Evolutionary conservation across 2,329 filamentous ascomycete genomes (phyloP), one percentile per base, ranked within the genome.

Genomic region (Fusarium continuum): DNA sequence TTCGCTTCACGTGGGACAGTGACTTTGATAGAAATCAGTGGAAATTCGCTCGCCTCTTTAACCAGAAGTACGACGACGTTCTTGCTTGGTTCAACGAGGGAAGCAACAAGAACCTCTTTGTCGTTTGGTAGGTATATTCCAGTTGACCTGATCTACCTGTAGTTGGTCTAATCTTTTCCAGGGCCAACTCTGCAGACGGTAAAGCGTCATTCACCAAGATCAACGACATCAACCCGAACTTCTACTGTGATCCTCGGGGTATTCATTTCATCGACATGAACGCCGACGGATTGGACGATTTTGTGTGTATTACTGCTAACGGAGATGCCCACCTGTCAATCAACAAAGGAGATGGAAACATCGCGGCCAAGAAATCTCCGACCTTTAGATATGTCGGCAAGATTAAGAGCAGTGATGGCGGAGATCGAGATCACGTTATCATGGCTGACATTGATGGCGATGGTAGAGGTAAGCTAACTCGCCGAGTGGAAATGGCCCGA

Each of bases 201-300:
- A 16, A 53, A 16, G 39, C 20, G 20, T 14, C 8, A 8, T 53
- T 44, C 22, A 36, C 28, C 44, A 50, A 50, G 54, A 47, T 62
- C 11, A 20, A 20, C 25, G 58, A 62, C 23, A 14, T 45, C 10
- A 19, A 44, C 29, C n/a, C 26, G 10, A 25, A 55, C 28, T 25
- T 40, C 11, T 22, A 54, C 36, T 64, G 61, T 36, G 44, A 34
- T 20, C 40, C 32, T 5, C 6, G 38, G 8, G 55, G 55, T 11
- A 9, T 63, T 7, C 26, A 46, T 6, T 64, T 58, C 11, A 50
- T 52, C 13, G 49, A 59, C 16, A 44, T 64, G 28, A 66, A 41
- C 39, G 23, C 23, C 11, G 39, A 41, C 16, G 39, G 39, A 6
- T 23, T 41, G 10, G 39, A 41, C 8, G 39, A 41, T 13, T 13